Base-by-base conservation (phyloP, 225 moss, liverwort and hornwort species). In the Pleurozium schreberi region DNA sequence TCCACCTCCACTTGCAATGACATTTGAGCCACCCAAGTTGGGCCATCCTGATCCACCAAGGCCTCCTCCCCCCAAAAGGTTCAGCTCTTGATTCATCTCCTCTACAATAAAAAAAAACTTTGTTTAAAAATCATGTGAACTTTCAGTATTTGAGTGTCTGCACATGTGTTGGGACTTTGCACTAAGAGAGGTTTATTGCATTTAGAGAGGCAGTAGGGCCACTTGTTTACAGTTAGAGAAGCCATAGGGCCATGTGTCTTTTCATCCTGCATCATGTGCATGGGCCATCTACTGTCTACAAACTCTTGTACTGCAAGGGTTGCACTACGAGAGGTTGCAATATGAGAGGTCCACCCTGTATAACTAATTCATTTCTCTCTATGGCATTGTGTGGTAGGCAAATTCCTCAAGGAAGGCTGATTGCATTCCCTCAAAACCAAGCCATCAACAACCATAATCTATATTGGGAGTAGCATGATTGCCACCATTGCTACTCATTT, bases 371-470 rank as follows among this genome's bases (percentile, higher is more conserved):
- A 76, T 85, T 13, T 75, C 55, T 55, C 19, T 57, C 20, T 27
- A 67, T 75, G 45, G 31, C 28, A 14, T 83, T 50, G 23, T 87
- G 69, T 78, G 31, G 12, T 63, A 92, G 71, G 77, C 87, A 92
- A 91, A 89, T 89, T 77, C 87, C 85, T 62, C 91, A 89, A 76
- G 85, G 89, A 87, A 89, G 45, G 85, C 78, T 92, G 7, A 58
- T 27, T 38, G 85, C 34, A 10, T 22, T 75, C 9, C 33, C 63
- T 67, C 77, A 50, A 26, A 67, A 81, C 18, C 30, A 70, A 11
- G 82, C 21, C 18, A 0, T 91, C 18, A 92, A 92, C 71, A 81
- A 91, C 76, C 89, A 87, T 79, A 87, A 89, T 18, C 64, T 92
- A 30, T 85, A 40, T 71, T 87, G 57, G 63, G 34, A 91, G 63